Conservation (phyloP, 2,329 filamentous ascomycete genomes). For the Microsporum canis region DNA sequence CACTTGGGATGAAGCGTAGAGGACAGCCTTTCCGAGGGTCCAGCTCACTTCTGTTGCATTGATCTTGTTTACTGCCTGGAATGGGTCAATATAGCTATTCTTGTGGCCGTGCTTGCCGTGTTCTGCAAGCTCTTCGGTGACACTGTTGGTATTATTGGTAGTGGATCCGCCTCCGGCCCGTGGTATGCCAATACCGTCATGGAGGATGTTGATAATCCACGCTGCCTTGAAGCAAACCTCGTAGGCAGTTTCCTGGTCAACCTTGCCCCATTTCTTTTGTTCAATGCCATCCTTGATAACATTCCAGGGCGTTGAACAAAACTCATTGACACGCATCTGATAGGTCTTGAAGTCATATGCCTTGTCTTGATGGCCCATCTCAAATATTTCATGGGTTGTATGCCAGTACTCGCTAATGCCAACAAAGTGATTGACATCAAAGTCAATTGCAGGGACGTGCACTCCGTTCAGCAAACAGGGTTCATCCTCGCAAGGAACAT, state of each 20-base stretch:
- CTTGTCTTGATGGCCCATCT: slow-evolving; percentile 60
- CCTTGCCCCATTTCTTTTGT: slow-evolving; percentile 57
- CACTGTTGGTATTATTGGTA: slow-evolving; percentile 48
- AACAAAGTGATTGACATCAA: slow-evolving; percentile 93
- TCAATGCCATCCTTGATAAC: slow-evolving; percentile 58
- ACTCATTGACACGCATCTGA: slow-evolving; percentile 70
- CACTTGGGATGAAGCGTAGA: slow-evolving; percentile 86
- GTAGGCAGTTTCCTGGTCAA: slow-evolving; percentile 60
- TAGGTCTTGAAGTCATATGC: slow-evolving; percentile 87
- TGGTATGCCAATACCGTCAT: slow-evolving; percentile 90
- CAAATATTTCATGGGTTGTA: slow-evolving; percentile 89
- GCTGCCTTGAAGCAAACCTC: slow-evolving; percentile 96
- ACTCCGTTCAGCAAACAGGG: slow-evolving; percentile 86
- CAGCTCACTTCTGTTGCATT: slow-evolving; percentile 87
- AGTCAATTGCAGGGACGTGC: slow-evolving; percentile 91
- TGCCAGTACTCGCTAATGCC: slow-evolving; percentile 99
- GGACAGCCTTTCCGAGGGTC: slow-evolving; percentile 91
- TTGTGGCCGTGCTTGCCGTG: slow-evolving; percentile 47
- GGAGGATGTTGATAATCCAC: slow-evolving; percentile 93
- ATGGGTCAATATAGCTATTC: slow-evolving; percentile 69
- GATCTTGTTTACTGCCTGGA: slow-evolving; percentile 88
- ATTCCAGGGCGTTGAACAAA: slow-evolving; percentile 75
- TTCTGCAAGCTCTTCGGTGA: slow-evolving; percentile 58
- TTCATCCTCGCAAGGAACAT: slow-evolving; percentile 66
- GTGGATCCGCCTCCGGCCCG: slow-evolving; percentile 64